These are phyloP conservation scores for Davidsoniella eucalypti DNA, from an alignment of 2,329 filamentous ascomycete genomes.

Conservation along the genomic window DNA sequence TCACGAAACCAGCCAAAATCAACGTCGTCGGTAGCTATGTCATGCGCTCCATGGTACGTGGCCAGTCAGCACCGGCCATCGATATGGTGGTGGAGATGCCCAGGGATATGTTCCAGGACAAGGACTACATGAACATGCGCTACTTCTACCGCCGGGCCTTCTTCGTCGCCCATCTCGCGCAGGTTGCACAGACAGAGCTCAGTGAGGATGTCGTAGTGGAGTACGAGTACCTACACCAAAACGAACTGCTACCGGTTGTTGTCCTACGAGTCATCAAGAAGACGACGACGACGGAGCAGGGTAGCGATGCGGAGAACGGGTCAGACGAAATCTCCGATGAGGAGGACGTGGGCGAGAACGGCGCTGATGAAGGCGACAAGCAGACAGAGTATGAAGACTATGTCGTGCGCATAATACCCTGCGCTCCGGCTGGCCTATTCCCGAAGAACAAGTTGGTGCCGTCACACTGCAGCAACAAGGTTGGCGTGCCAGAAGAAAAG, in stretches of 20 bases:
- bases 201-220: conserved; percentile 30
- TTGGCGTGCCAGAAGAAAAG: conserved; percentile 27
- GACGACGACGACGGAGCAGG: conserved; percentile 6
- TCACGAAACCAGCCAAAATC: conserved; percentile 56
- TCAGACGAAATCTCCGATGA: conserved; percentile 14
- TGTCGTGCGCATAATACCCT: conserved; percentile 61
- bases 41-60: conserved; percentile 54
- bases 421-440: conserved; percentile 53
- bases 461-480: conserved; percentile 45
- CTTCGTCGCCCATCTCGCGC: conserved; percentile 70
- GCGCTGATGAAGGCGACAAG: conserved; percentile 16
- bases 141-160: conserved; percentile 93
- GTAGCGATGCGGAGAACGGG: conserved; percentile 13
- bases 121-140: conserved; percentile 82
- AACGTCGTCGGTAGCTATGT: conserved; percentile 85
- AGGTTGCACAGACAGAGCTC: conserved; percentile 44
- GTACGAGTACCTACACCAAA: conserved; percentile 55
- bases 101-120: conserved; percentile 64
- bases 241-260: conserved; percentile 57
- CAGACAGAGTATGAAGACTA: conserved; percentile 25
- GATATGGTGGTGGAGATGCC: conserved; percentile 88
- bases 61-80: conserved; percentile 41
- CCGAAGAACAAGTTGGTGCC: conserved; percentile 54
- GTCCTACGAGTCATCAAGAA: conserved; percentile 21
- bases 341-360: conserved; percentile 11